These are phyloP conservation scores for Nakazawaea wyomingensis DNA, from an alignment of 805 yeast genomes.

Conservation along the genomic window DNA sequence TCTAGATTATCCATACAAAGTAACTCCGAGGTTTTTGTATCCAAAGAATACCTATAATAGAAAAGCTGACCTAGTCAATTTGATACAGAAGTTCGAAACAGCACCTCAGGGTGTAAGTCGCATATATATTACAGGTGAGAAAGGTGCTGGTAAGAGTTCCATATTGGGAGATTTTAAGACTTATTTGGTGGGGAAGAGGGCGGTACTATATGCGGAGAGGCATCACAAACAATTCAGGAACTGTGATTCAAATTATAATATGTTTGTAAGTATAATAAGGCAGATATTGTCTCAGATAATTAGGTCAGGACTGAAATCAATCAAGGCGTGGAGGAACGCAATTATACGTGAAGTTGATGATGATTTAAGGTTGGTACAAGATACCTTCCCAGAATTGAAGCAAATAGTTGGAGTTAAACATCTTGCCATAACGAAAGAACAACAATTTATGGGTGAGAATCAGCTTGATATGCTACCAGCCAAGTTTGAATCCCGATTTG, in stretches of 20 bases:
- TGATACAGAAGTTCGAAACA: constrained; percentile 20
- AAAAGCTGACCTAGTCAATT: constrained; percentile 18
- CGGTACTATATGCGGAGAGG: constrained; percentile 28
- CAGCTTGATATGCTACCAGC: constrained; percentile 19
- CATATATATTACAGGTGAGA: constrained; percentile 33
- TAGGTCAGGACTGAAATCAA: constrained; percentile 28
- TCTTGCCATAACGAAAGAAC: constrained; percentile 20
- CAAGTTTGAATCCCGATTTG: constrained; percentile 34
- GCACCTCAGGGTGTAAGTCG: constrained; percentile 21
- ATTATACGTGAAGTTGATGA: constrained; percentile 33
- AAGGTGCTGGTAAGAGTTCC: constrained; percentile 43
- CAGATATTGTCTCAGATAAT: constrained; percentile 36
- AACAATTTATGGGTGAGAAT: constrained; percentile 10
- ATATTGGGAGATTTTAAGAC: constrained; percentile 33
- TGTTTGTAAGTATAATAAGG: constrained; percentile 19
- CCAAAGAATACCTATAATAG: constrained; percentile 28
- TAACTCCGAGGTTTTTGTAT: constrained; percentile 15
- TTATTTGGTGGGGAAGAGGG: constrained; percentile 27
- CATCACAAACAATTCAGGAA: constrained; percentile 22
- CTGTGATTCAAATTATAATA: constrained; percentile 15
- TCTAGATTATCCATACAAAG: constrained; percentile 12
- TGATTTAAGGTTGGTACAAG: constrained; percentile 36
- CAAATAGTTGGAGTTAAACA: constrained; percentile 39
- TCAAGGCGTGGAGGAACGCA: constrained; percentile 35
- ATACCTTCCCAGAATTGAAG: constrained; percentile 39